A percentile compares a stretch with the other conserved stretches of the same genome.
phyloP scores from a whole-genome alignment of 23 red algal genomes.

The Gracilaria vermiculophylla region DNA sequence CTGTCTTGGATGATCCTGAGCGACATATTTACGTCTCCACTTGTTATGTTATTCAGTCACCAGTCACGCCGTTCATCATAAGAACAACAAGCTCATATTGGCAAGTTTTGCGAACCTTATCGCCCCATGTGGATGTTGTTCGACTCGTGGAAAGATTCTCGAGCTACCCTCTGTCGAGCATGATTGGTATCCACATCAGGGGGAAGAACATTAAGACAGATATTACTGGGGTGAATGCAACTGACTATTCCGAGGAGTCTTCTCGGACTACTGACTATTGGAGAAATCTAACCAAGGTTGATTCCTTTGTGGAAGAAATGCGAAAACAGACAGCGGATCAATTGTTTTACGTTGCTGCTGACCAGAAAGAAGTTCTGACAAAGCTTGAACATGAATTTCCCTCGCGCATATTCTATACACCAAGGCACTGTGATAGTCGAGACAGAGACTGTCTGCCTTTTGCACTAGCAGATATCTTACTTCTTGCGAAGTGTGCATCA shows the following conservation, averaged over 20 bases:
- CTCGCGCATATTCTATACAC: conserved; percentile 65
- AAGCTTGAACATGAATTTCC: conserved; percentile 67
- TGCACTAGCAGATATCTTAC: conserved; percentile 75
- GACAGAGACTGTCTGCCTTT: conserved; percentile 71
- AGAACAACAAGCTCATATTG: conserved; percentile 62
- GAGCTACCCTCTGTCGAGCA: conserved; percentile 48
- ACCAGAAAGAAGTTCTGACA: conserved; percentile 52
- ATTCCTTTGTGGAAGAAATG: conserved; percentile 73
- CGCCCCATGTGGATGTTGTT: conserved; percentile 54
- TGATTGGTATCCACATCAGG: conserved; percentile 75
- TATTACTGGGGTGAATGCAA: conserved; percentile 55
- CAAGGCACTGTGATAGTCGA: conserved; percentile 75
- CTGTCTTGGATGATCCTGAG: conserved; percentile 32
- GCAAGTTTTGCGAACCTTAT: conserved; percentile 57
- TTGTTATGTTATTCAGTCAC: conserved; percentile 74
- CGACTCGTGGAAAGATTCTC: conserved; percentile 62
- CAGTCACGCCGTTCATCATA: conserved; percentile 68
- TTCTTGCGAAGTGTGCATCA: conserved; percentile 53
- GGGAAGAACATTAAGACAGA: conserved; percentile 59
- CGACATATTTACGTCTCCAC: conserved; percentile 66
- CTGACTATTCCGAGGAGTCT: conserved; percentile 54
- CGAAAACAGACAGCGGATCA: conserved; percentile 34
- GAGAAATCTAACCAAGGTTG: conserved; percentile 65
- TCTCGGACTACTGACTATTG: conserved; percentile 65
- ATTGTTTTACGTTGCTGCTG: conserved; percentile 79